Evolutionary conservation across 2,329 filamentous ascomycete genomes (phyloP).

Genomic region (Elsinoe australis): DNA sequence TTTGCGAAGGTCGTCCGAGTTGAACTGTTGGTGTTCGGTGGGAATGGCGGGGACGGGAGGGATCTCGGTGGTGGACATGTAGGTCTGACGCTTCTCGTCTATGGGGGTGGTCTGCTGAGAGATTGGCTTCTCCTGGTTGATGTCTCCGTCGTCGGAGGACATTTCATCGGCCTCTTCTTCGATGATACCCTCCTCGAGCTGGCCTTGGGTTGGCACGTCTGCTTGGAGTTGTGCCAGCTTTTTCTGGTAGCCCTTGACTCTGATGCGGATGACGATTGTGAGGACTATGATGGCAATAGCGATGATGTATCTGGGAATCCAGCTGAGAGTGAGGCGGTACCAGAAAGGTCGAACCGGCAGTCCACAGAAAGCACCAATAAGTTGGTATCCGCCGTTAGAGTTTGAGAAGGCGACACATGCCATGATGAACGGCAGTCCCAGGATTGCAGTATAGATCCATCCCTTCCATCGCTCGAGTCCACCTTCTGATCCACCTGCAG

Average conservation of each 20-base stretch:
- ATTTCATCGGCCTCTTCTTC: conserved; percentile 2
- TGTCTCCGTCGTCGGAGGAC: conserved; percentile 5
- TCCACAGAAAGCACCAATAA: conserved; percentile 58
- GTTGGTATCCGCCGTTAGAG: conserved; percentile 45
- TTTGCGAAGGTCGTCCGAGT: neutral
- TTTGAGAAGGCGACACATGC: conserved; percentile 55
- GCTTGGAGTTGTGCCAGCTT: conserved; percentile 14
- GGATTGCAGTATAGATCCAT: conserved; percentile 49
- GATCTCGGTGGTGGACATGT: neutral
- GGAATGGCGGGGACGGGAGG: conserved; percentile 3
- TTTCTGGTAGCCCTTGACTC: conserved; percentile 26
- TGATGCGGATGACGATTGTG: conserved; percentile 45
- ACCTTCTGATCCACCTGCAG: conserved; percentile 37
- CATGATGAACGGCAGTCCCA: conserved; percentile 50
- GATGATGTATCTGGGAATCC: conserved; percentile 63
- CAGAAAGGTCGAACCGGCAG: conserved; percentile 56
- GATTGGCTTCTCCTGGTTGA: conserved; percentile 9
- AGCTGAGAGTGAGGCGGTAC: conserved; percentile 57
- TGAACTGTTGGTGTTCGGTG: conserved; percentile 12
- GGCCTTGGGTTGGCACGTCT: neutral
- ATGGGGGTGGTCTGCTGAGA: neutral
- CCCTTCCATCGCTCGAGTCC: conserved; percentile 59
- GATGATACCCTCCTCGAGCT: conserved; percentile 7
- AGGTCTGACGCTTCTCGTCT: conserved; percentile 6
- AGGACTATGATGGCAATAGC: conserved; percentile 35